Evolutionary conservation across 2,329 filamentous ascomycete genomes (phyloP), one percentile per base, ranked within the genome.

Genomic region (Microcyclosporella mali): DNA sequence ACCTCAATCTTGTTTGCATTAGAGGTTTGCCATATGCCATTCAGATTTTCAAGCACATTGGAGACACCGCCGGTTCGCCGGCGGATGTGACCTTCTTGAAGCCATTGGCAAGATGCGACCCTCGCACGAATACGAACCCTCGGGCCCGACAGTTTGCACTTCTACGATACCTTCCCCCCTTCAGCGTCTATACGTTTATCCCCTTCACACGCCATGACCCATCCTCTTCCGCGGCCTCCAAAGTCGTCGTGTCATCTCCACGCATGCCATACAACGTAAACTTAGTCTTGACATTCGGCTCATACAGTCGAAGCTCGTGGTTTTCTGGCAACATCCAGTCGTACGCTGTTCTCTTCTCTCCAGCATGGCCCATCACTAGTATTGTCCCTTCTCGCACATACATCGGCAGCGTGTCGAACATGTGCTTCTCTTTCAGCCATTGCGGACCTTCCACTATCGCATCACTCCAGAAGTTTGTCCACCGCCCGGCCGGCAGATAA

Each of bases 401-500:
- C 15, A 70, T 33, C n/a, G 68, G 68, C 35, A 63, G 51, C 15
- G 64, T 61, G 4, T 61, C 56, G 46, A 68, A 69, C 3, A 59
- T 61, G 50, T 65, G 67, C 43, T 56, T 65, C 51, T 68, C 63
- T 41, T 57, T 69, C 16, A 66, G 52, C 71, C 71, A 74, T 17
- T 60, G 61, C 1, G 69, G 66, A 9, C 71, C 70, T 18, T 61
- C 49, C 12, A 64, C 57, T 21, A 63, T 61, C 45, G 67, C 59
- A 8, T 66, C 64, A 39, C 67, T 62, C 63, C 72, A 73, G 58
- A 70, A 73, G 44, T 57, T 68, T n/a, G 69, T 72, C 72, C 72
- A 75, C 19, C 58, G 60, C 8, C 71, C 72, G n/a, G 64, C 62
- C 2, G 73, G 73, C 12, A 83, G 66, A 60, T 87, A 87, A 59